Base-by-base conservation (phyloP, 2,329 filamentous ascomycete species). In the Aspergillus fumigatus region DNA sequence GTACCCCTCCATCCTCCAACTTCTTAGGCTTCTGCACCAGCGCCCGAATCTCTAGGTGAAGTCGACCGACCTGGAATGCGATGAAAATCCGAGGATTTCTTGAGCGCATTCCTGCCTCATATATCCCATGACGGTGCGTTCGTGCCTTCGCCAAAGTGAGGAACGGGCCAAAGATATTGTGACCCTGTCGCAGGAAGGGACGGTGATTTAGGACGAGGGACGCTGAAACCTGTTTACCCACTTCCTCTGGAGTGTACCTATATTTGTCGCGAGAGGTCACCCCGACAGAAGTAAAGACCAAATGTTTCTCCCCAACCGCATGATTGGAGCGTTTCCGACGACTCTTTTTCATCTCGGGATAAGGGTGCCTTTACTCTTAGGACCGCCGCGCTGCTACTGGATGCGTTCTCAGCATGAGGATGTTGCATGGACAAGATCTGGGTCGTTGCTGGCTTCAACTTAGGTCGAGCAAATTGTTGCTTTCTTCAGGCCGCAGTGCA, bases 361-460 rank as follows among this genome's bases (percentile, higher is more conserved):
- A 72, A 72, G 11, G 73, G 73, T 8, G 56, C 62, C 4, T 86
- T 80, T 65, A 79, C 78, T 1, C 78, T 81, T 21, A 80, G 86
- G 51, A 74, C 86, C 10, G 81, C 82, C 1, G 83, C 84, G 52
- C 63, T 86, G 83, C 70, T 78, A 82, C 57, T 87, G 83, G 83
- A 83, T 86, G 79, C 73, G 72, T 0, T 70, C 71, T 23, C 79
- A 86, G 70, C 84, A 87, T 64, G 74, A 76, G 50, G 83, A 82
- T 59, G 76, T 86, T 17, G 79, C 76, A 10, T 71, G 68, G 14
- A 84, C 82, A 1, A 80, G 76, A 63, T 83, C n/a, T 78, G 81
- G 62, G 77, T 82, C 3, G 78, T 84, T 43, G 80, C 81, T 1
- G 82, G 0, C 3, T 85, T 86, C 59, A 84, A 86, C 59, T 86